Conservation (phyloP, 2,329 filamentous ascomycete genomes). For the Aureobasidium zeae region DNA sequence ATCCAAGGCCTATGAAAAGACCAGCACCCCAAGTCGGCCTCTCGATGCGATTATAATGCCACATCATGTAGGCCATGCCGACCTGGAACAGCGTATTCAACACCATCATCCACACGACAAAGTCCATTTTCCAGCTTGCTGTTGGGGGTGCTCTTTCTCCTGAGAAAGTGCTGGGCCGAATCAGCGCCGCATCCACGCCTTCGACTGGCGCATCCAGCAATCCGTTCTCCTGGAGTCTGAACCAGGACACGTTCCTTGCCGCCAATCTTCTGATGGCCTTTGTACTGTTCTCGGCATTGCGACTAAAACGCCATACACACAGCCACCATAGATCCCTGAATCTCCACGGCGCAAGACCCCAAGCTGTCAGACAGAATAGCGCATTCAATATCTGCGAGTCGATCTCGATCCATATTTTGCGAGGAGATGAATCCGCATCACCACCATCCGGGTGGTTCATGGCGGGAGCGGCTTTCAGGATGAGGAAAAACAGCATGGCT, state of each 20-base stretch:
- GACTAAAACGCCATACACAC: slow-evolving; percentile 4
- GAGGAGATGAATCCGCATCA: slow-evolving; percentile 46
- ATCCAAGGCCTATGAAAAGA: slow-evolving; percentile 66
- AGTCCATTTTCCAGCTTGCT: slow-evolving; percentile 64
- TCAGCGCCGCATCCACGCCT: background rate
- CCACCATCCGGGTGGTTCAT: slow-evolving; percentile 41
- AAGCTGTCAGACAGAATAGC: slow-evolving; percentile 79
- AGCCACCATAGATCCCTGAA: slow-evolving; percentile 71
- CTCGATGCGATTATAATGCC: slow-evolving; percentile 40
- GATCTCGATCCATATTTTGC: slow-evolving; percentile 77
- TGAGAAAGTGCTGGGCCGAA: slow-evolving; percentile 41
- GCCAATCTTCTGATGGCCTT: slow-evolving; percentile 5
- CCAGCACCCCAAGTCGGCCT: slow-evolving; percentile 75
- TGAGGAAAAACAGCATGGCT: slow-evolving; percentile 78
- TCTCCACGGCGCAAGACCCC: slow-evolving; percentile 76
- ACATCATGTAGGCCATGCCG: slow-evolving; percentile 71
- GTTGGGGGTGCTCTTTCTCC: slow-evolving; percentile 60
- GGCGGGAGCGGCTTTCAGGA: slow-evolving; percentile 63
- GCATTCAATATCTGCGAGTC: slow-evolving; percentile 76
- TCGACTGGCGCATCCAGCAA: background rate
- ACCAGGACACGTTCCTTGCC: slow-evolving; percentile 14
- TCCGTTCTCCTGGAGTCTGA: background rate
- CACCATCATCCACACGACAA: slow-evolving; percentile 69
- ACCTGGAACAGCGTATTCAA: slow-evolving; percentile 71
- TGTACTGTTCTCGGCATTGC: background rate